Evolutionary conservation across 2,329 filamentous ascomycete genomes (phyloP), one percentile per base, ranked within the genome.

Genomic region (Trichoderma afroharzianum): DNA sequence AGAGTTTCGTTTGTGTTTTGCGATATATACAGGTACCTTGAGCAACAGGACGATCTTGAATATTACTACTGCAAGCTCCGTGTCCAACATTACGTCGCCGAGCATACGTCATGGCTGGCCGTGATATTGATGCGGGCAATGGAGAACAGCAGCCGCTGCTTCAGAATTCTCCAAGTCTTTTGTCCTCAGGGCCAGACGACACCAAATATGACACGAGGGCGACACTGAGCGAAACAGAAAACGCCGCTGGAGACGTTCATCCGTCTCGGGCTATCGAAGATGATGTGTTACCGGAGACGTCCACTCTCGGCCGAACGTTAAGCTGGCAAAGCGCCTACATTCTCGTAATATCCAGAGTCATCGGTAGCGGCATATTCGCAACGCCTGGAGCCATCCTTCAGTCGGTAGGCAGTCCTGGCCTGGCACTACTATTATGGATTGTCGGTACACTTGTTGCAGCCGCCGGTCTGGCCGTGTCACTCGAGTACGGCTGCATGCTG

Each of bases 401-500:
- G 47, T 86, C 88, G 0, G 88, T 90, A 2, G 92, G 92, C 1
- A 93, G 90, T 70, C 84, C 91, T 0, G 91, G 90, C 0, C 80
- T 93, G 3, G 85, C 89, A 0, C 79, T 93, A 2, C 74, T 85
- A 1, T 79, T 93, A 3, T 93, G 91, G 91, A 70, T 91, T 0
- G 79, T 88, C 0, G 91, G 91, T 1, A 88, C 89, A 0, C 74
- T 89, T 1, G 82, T 92, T 8, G 87, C 89, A 0, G 89, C 86
- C 8, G 90, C 87, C 66, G 89, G 88, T 0, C 81, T 93, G 3
- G 85, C 86, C 3, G 85, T 93, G 0, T 86, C 86, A 7, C 84
- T 93, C 63, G 91, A 93, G 76, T 91, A 88, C 75, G 91, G 91
- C 0, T 90, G 87, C 75, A 92, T 92, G 90, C 81, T 93, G 15